These are phyloP conservation scores for Solanum dulcamara DNA, from an alignment of 257 asterid species.

Conservation along the genomic window DNA sequence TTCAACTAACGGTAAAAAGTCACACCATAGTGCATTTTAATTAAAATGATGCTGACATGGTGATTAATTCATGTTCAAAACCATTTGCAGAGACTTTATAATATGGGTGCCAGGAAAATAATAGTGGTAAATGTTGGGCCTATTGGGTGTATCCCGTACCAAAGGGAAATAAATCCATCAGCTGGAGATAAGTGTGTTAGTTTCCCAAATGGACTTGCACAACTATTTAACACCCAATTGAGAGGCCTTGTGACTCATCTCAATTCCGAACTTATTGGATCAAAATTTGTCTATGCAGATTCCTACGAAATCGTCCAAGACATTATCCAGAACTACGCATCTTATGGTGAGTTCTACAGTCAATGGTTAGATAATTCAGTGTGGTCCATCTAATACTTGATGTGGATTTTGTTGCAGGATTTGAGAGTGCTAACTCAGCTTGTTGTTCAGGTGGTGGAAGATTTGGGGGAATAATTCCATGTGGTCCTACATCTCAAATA, in stretches of 20 bases:
- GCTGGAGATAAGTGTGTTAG: conserved; percentile 39
- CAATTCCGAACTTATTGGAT: conserved; percentile 25
- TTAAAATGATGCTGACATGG: too few relatives aligned
- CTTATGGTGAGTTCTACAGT: conserved; percentile 26
- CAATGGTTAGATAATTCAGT: background rate
- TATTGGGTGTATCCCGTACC: conserved; percentile 73
- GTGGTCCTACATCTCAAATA: conserved; percentile 46
- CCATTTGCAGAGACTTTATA: conserved; percentile 45
- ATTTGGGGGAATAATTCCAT: conserved; percentile 64
- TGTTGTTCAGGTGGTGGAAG: conserved; percentile 52
- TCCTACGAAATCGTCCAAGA: conserved; percentile 44
- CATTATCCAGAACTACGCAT: conserved; percentile 29
- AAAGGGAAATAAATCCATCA: conserved; percentile 47
- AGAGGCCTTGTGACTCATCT: conserved; percentile 35
- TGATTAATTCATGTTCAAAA: background rate
- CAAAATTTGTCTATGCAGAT: conserved; percentile 54
- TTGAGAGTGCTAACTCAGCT: conserved; percentile 44
- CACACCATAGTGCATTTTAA: background rate
- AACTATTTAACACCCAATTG: conserved; percentile 39
- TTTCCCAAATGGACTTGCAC: conserved; percentile 55
- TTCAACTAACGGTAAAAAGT: conserved; percentile 41
- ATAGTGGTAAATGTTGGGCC: conserved; percentile 65
- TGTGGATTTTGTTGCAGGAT: conserved; percentile 22
- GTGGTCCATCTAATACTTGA: background rate
- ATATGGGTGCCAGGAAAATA: conserved; percentile 48